Conservation (phyloP, 306 rosid genomes). For the Lathyrus tuberosus region DNA sequence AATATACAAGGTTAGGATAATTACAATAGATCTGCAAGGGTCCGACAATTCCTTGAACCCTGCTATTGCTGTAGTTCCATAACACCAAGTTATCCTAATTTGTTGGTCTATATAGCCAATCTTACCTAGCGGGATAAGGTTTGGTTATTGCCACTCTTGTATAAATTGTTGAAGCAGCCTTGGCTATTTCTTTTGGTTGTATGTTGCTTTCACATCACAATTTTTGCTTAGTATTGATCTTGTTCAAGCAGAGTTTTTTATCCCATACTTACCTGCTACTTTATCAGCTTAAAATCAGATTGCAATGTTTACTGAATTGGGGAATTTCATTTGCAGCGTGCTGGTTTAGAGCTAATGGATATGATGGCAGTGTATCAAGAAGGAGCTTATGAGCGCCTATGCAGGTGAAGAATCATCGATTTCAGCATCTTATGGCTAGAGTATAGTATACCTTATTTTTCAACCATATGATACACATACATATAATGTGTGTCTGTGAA, state of each 20-base stretch:
- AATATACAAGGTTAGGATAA: background rate
- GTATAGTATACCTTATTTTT: slow-evolving; percentile 28
- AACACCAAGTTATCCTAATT: background rate
- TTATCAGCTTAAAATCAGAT: slow-evolving; percentile 7
- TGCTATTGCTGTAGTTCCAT: background rate
- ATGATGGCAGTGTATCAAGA: slow-evolving; percentile 99
- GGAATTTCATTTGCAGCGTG: slow-evolving; percentile 68
- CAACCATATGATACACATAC: background rate
- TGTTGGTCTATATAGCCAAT: slow-evolving; percentile 1
- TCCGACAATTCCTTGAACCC: background rate
- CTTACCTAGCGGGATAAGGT: slow-evolving; percentile 4
- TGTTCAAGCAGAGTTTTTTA: slow-evolving; percentile 21
- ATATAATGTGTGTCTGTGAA: background rate
- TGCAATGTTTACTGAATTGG: slow-evolving; percentile 31
- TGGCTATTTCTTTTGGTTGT: slow-evolving; percentile 20
- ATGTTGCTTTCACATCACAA: background rate
- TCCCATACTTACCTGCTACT: slow-evolving; percentile 29
- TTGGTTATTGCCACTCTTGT: background rate
- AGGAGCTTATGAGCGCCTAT: slow-evolving; percentile 96
- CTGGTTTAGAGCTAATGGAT: slow-evolving; percentile 97
- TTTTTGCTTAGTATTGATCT: slow-evolving; percentile 13
- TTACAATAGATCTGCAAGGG: background rate
- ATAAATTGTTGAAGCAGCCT: slow-evolving; percentile 1
- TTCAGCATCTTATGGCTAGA: slow-evolving; percentile 34
- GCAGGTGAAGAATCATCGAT: slow-evolving; percentile 64